Evolutionary conservation across 2,329 filamentous ascomycete genomes (phyloP).

Genomic region (Neofusicoccum parvum): DNA sequence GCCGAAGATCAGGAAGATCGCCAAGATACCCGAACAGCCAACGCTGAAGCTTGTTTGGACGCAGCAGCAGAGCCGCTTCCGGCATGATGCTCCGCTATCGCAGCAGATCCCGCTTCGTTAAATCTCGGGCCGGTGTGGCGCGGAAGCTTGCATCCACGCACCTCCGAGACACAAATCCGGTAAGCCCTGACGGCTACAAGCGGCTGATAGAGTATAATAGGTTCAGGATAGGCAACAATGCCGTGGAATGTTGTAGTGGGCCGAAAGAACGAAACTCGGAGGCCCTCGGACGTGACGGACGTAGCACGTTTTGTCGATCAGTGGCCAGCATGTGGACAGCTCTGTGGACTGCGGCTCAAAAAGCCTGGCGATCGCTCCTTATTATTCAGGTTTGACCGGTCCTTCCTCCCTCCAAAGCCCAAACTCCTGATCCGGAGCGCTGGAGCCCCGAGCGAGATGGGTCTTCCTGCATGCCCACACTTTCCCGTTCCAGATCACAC

Average conservation of each 20-base stretch:
- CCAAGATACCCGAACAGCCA: conserved; percentile 15
- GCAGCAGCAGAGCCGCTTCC: not conserved
- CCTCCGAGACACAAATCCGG: not conserved
- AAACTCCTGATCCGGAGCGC: not conserved
- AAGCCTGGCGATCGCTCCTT: not conserved
- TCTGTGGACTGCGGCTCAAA: not conserved
- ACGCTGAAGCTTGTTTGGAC: conserved; percentile 16
- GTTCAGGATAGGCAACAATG: conserved; percentile 2
- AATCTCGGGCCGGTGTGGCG: conserved; percentile 2
- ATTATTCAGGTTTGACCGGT: not conserved
- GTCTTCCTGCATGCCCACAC: conserved; percentile 13
- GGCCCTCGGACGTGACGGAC: conserved; percentile 1
- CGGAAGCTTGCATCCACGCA: not conserved
- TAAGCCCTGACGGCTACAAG: conserved; percentile 3
- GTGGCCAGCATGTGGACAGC: not conserved
- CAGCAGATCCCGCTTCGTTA: conserved; percentile 11
- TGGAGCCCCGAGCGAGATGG: not conserved
- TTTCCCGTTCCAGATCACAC: conserved; percentile 3
- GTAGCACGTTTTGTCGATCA: conserved; percentile 3
- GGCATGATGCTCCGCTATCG: conserved; percentile 5
- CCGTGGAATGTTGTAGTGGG: not conserved
- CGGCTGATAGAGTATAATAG: not conserved
- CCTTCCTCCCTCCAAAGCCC: conserved; percentile 1
- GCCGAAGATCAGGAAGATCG: conserved; percentile 18
- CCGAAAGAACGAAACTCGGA: conserved; percentile 16